Base-by-base conservation (phyloP, 2,329 filamentous ascomycete species). In the Trichoderma hamatum region DNA sequence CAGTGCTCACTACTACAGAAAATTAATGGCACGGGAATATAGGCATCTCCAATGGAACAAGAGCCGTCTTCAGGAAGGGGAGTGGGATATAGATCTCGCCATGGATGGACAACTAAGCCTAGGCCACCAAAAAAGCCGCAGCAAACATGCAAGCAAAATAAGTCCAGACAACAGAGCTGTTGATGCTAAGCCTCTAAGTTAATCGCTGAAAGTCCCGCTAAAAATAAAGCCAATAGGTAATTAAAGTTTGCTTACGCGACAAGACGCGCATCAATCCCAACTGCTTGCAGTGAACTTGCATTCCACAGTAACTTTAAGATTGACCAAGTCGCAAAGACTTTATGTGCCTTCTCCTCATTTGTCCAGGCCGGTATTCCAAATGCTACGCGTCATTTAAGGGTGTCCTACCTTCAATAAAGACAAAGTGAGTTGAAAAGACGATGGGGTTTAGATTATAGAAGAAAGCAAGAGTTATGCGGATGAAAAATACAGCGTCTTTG, bases 391-490 rank as follows among this genome's bases (percentile, higher is more conserved):
- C 39, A 46, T 46, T 46, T 46, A 46, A 46, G 39, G 39, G n/a
- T 2, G 39, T 5, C 39, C 11, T 46, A 7, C 39, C 19, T 46
- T 46, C n/a, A 19, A 46, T 46, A 46, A 14, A 46, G 39, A 5
- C 19, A 46, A n/a, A 46, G n/a, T 46, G 13, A 46, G 39, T 46
- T n/a, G 39, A 46, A 46, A 46, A 52, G 49, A 52, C 49, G 49
- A 52, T 21, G 49, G 49, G 49, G 19, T 52, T 52, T 52, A 52
- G 49, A 52, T 52, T 19, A 52, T 52, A 16, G 24, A 19, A 7
- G 49, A n/a, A 52, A 52, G 49, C 49, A 52, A 52, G 49, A 52
- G 19, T 52, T n/a, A 52, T 52, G 49, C 49, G 49, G 49, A 52
- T 5, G 49, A 52, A 52, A 52, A 16, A 52, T 52, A 10, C 49